Evolutionary conservation across 108 stramenopile species (phyloP), one percentile per base, ranked within the genome.

Genomic region (Conticribra guillardii): DNA sequence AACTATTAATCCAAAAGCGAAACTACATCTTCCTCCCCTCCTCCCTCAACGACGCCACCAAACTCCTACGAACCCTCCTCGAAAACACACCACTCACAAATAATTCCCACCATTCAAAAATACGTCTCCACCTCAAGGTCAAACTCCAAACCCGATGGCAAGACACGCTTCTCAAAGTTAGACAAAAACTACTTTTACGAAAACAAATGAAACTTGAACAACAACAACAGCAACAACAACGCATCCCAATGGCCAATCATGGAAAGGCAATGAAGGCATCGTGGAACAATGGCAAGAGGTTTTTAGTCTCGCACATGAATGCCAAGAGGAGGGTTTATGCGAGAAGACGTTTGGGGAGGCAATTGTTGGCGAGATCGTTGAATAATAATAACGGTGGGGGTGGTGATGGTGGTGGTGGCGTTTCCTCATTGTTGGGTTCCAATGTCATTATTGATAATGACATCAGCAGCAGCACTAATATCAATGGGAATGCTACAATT

Each of bases 21-120:
- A 74, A 21, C 53, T 80, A 80, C 74, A 60, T 80, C 24, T 76
- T 80, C 47, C 58, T 80, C 14, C 80, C 80, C 44, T 62, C 74
- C 15, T 63, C 69, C 5, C 27, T 64, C 17, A 31, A 67, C n/a
- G 80, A 80, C 7, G 22, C 60, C 23, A 37, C 74, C 19, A 69
- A 76, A 54, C 65, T 80, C 2, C 32, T 80, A 45, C 53, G 48
- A 62, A 55, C 46, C 15, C 64, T 70, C 4, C 33, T 75, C 26
- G 7, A 54, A 2, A 45, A 3, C 49, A 31, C 26, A 26, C 51
- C 24, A 33, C 26, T 59, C 63, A n/a, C n/a, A n/a, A n/a, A n/a
- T n/a, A n/a, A n/a, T n/a, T n/a, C n/a, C n/a, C n/a, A 26, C 51
- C 24, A 33, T 30, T 59, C 63, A 33, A 44, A 67, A 41, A 5